Evolutionary conservation across 306 rosid species (phyloP).

Genomic region (Ammopiptanthus mongolicus): DNA sequence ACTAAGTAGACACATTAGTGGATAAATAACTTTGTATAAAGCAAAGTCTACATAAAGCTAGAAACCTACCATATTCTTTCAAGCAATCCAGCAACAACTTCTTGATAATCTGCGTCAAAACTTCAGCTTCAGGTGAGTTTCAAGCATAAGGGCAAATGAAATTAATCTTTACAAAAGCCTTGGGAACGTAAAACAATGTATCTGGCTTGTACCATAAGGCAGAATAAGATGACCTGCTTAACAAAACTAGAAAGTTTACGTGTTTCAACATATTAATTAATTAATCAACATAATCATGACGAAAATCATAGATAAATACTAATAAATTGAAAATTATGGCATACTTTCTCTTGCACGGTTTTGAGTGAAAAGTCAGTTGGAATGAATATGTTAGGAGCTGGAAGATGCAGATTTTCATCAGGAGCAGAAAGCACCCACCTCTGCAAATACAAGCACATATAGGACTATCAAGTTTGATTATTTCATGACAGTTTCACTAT

Average conservation of each 20-base stretch:
- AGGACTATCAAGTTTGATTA: constrained; percentile 18
- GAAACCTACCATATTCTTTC: constrained; percentile 78
- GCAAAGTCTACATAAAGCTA: neutral
- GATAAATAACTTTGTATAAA: neutral
- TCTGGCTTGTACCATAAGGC: constrained; percentile 90
- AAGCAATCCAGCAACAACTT: constrained; percentile 81
- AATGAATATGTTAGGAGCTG: constrained; percentile 68
- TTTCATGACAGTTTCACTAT: constrained; percentile 4
- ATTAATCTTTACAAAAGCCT: constrained; percentile 73
- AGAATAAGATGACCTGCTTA: constrained; percentile 64
- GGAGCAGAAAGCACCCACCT: constrained; percentile 77
- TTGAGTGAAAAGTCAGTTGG: constrained; percentile 86
- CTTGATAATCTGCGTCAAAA: constrained; percentile 61
- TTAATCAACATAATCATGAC: constrained; percentile 16
- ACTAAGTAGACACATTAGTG: neutral
- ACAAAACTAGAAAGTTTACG: constrained; percentile 68
- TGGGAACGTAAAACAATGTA: constrained; percentile 71
- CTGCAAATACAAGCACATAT: constrained; percentile 40
- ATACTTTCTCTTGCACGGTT: constrained; percentile 54
- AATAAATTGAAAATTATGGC: neutral
- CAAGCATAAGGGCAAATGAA: constrained; percentile 81
- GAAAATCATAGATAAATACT: neutral
- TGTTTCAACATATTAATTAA: constrained; percentile 36
- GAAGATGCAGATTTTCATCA: constrained; percentile 71
- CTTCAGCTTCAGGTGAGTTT: constrained; percentile 79